These are phyloP conservation scores for Groenewaldozyma sp. DNA, from an alignment of 1,139 yeast genomes.

Conservation along the genomic window DNA sequence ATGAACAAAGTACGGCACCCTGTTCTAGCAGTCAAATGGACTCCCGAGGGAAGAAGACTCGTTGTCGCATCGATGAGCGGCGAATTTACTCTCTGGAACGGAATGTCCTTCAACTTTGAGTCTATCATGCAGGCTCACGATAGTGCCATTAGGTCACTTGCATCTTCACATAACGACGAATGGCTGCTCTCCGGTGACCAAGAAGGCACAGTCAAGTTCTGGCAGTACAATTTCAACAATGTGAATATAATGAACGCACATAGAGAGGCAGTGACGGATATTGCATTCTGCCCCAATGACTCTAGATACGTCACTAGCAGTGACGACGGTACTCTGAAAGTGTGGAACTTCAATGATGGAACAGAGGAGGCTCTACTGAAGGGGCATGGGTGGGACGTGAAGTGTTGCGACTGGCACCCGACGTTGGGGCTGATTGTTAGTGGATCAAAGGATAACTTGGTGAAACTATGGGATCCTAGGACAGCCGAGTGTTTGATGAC, in stretches of 20 bases:
- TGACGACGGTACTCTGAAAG: constrained; percentile 80
- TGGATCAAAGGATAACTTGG: constrained; percentile 85
- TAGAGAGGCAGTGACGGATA: constrained; percentile 72
- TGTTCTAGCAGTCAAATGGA: constrained; percentile 86
- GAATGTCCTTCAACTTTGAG: constrained; percentile 89
- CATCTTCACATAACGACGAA: constrained; percentile 84
- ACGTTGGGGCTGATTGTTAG: constrained; percentile 54
- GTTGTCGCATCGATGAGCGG: constrained; percentile 90
- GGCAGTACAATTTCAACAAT: constrained; percentile 98
- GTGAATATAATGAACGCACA: constrained; percentile 76
- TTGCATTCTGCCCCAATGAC: constrained; percentile 85
- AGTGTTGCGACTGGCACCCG: constrained; percentile 96
- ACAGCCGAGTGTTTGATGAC: constrained; percentile 67
- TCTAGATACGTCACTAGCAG: constrained; percentile 84
- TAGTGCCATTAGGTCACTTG: constrained; percentile 68
- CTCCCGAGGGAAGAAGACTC: constrained; percentile 90
- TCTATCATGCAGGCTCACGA: constrained; percentile 99
- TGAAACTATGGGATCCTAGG: constrained; percentile 95
- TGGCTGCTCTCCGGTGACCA: constrained; percentile 94
- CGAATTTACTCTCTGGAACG: constrained; percentile 96
- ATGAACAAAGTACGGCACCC: constrained; percentile 89
- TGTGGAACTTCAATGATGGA: constrained; percentile 92
- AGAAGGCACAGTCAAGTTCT: constrained; percentile 81
- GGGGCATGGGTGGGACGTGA: constrained; percentile 99
- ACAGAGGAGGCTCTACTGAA: constrained; percentile 68